Conservation (phyloP, 345 rosid species). For the Turnera subulata region DNA sequence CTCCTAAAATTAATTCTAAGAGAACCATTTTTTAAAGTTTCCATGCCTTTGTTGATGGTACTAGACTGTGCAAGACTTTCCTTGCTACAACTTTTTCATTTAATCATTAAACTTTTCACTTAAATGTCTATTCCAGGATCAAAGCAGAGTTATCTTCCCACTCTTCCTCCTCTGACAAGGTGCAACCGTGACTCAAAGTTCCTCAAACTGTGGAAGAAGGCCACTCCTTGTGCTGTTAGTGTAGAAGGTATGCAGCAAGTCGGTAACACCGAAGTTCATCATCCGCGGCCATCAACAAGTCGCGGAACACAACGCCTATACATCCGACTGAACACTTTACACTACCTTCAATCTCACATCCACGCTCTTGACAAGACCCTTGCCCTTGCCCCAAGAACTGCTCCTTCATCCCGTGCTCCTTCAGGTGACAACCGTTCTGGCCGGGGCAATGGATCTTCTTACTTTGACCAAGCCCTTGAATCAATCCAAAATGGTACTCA, state of each 20-base stretch:
- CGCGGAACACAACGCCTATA: slow-evolving; percentile 91
- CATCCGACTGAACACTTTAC: slow-evolving; percentile 80
- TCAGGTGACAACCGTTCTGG: slow-evolving; percentile 22
- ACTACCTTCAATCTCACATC: slow-evolving; percentile 64
- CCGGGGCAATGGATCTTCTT: slow-evolving; percentile 22
- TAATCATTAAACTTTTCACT: too few relatives aligned
- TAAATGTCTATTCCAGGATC: slow-evolving; percentile 41
- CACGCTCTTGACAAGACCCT: slow-evolving; percentile 80
- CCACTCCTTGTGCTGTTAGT: slow-evolving; percentile 52
- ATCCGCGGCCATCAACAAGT: slow-evolving; percentile 80
- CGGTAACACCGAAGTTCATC: slow-evolving; percentile 38
- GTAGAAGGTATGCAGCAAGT: slow-evolving; percentile 27
- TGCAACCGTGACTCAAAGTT: slow-evolving; percentile 72
- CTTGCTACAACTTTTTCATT: too few relatives aligned
- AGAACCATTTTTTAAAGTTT: too few relatives aligned
- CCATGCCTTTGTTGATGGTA: too few relatives aligned
- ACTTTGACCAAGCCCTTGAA: slow-evolving; percentile 51
- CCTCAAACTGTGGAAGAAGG: slow-evolving; percentile 64
- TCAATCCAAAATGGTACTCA: slow-evolving; percentile 74
- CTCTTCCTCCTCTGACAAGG: slow-evolving; percentile 81
- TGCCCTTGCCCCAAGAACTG: slow-evolving; percentile 50
- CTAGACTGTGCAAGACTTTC: too few relatives aligned
- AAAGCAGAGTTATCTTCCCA: slow-evolving; percentile 74
- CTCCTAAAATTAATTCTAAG: too few relatives aligned
- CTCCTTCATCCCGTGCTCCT: slow-evolving; percentile 15